Evolutionary conservation across 768 basidiomycete species (phyloP), one percentile per base, ranked within the genome.

Genomic region (Leccinum boreale): DNA sequence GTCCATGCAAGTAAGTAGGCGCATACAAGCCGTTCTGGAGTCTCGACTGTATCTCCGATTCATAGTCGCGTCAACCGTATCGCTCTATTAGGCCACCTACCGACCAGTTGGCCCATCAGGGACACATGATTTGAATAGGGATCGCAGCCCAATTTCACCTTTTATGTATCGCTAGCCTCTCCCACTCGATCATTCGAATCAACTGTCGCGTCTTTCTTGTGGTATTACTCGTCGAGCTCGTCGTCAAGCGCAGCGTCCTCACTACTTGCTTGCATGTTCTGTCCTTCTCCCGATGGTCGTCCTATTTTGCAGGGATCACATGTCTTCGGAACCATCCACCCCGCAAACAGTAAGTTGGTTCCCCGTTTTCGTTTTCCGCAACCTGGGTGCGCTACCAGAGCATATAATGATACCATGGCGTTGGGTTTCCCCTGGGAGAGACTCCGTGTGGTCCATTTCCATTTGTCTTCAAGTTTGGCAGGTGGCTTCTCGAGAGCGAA

Each of bases 401-500:
- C 46, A 44, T 50, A 35, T n/a, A 44, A 44, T 33, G 48, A 45
- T 51, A 35, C 11, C n/a, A 36, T 10, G 26, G 31, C 35, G 45
- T 55, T 23, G 19, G 39, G 3, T 24, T 56, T 58, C 35, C 58
- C 53, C 29, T 24, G 10, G 46, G 26, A 44, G 48, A 45, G 46
- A 52, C 19, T 53, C 5, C 42, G 10, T 44, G 28, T 39, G 11
- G 8, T 62, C 56, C 54, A 58, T 59, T 59, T 52, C 50, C n/a
- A 53, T 47, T 28, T 49, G 45, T 56, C 56, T 42, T 45, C 17
- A 11, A 45, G 31, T 33, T 50, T 62, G 57, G 57, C 57, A 66
- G 52, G 56, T 50, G 14, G 6, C 52, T 56, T 23, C 39, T 53
- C 44, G 57, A 11, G 29, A 36, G 26, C 45, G 57, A 62, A 65